These are phyloP conservation scores for Lunularia cruciata DNA, from an alignment of 225 moss, liverwort and hornwort genomes.

Conservation along the genomic window DNA sequence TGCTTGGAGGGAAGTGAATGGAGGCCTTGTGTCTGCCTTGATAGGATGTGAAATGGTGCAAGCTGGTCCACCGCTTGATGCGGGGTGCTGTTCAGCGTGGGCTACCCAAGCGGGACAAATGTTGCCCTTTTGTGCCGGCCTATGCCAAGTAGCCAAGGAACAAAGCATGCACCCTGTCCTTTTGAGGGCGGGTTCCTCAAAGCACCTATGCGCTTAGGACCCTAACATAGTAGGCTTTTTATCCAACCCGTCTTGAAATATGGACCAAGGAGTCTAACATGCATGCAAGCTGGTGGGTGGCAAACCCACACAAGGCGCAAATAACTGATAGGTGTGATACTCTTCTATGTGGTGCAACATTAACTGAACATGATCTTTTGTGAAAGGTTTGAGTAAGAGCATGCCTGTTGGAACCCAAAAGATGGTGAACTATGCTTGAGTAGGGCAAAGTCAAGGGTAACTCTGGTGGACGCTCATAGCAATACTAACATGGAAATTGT, in stretches of 20 bases:
- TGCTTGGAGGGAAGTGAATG: conserved; percentile 48
- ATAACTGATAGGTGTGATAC: conserved; percentile 30
- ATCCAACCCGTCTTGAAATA: conserved; percentile 51
- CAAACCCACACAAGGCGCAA: conserved; percentile 34
- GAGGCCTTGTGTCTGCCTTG: conserved; percentile 41
- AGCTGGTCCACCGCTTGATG: conserved; percentile 46
- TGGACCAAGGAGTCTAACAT: conserved; percentile 51
- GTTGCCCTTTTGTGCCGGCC: conserved; percentile 23
- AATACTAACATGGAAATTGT: no score
- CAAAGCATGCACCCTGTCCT: conserved; percentile 33
- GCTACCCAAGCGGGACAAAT: conserved; percentile 33
- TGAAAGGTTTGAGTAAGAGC: conserved; percentile 36
- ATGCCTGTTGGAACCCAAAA: no score
- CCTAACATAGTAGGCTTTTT: conserved; percentile 30
- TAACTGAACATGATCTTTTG: conserved; percentile 37
- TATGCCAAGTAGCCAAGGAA: conserved; percentile 36
- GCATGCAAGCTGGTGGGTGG: no score
- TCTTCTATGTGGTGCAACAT: conserved; percentile 17
- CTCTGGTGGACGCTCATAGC: no score
- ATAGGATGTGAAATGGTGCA: conserved; percentile 42
- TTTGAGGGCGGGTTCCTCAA: background rate
- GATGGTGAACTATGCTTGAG: no score
- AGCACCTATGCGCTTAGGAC: conserved; percentile 40
- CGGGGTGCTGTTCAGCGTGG: conserved; percentile 37
- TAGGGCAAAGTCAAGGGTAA: no score